Conservation (phyloP, 2,329 filamentous ascomycete genomes). For the Botryotinia calthae region DNA sequence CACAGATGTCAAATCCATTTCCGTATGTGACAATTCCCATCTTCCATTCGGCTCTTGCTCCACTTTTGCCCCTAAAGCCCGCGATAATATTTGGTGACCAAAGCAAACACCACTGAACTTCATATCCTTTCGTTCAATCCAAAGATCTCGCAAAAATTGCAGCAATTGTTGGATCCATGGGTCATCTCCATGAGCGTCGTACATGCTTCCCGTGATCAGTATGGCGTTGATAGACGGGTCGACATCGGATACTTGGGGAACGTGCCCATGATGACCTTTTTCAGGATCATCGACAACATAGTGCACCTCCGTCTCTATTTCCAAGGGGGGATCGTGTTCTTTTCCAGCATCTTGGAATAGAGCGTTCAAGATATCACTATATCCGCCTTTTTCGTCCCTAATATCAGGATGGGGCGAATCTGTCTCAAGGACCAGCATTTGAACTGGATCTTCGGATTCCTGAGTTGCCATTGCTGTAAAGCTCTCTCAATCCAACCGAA, state of each 20-base stretch:
- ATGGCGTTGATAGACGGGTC: slow-evolving; percentile 65
- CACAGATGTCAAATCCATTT: slow-evolving; percentile 63
- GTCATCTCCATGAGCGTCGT: slow-evolving; percentile 70
- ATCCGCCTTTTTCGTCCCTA: slow-evolving; percentile 48
- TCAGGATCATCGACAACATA: slow-evolving; percentile 48
- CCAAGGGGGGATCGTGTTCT: slow-evolving; percentile 52
- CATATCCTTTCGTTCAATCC: slow-evolving; percentile 59
- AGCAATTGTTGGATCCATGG: slow-evolving; percentile 76
- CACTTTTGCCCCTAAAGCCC: slow-evolving; percentile 68
- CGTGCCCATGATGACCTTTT: slow-evolving; percentile 9
- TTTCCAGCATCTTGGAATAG: slow-evolving; percentile 52
- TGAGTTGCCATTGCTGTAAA: neutral
- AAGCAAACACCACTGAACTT: slow-evolving; percentile 83
- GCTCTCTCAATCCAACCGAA: neutral
- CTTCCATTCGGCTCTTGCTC: slow-evolving; percentile 61
- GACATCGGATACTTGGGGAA: slow-evolving; percentile 10
- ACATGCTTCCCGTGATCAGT: slow-evolving; percentile 73
- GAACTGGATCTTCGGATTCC: slow-evolving; percentile 30
- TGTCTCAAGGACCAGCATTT: slow-evolving; percentile 56
- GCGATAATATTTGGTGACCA: slow-evolving; percentile 79
- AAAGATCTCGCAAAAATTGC: slow-evolving; percentile 59
- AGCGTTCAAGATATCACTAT: slow-evolving; percentile 52
- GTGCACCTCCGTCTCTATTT: slow-evolving; percentile 53
- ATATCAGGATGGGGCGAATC: slow-evolving; percentile 55
- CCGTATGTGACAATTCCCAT: slow-evolving; percentile 78